phyloP scores from a whole-genome alignment of 192 early-diverging fungal genomes.

The Coemansia aciculifera region DNA sequence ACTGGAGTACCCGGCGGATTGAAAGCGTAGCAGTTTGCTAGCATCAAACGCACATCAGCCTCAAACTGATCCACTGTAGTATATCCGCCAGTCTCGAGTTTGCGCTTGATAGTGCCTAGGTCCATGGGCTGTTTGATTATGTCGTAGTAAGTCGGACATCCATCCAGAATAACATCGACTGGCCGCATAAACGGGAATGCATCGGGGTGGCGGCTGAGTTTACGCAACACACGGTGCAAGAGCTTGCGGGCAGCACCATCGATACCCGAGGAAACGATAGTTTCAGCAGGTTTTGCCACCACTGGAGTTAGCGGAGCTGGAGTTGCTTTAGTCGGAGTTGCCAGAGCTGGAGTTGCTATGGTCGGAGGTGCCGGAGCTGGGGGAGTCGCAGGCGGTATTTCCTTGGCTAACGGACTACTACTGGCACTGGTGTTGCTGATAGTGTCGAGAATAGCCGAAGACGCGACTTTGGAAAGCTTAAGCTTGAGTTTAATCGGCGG shows the following conservation, averaged over 20 bases:
- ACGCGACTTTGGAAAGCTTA: conserved; percentile 27
- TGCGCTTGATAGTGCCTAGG: conserved; percentile 57
- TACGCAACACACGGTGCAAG: conserved; percentile 45
- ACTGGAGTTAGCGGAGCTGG: background rate
- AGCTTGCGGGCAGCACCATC: conserved; percentile 17
- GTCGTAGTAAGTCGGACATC: conserved; percentile 64
- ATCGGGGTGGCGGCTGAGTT: conserved; percentile 51
- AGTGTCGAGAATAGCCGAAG: conserved; percentile 16
- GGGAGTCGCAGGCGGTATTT: background rate
- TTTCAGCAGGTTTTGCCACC: background rate
- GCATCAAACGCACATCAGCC: conserved; percentile 61
- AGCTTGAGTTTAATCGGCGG: conserved; percentile 48
- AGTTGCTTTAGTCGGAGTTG: background rate
- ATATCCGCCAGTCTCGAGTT: conserved; percentile 52
- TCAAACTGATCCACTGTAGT: conserved; percentile 38
- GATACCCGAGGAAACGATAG: background rate
- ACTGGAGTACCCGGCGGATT: conserved; percentile 73
- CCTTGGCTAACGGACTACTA: conserved; percentile 15
- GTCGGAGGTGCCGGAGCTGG: background rate
- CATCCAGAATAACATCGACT: conserved; percentile 63
- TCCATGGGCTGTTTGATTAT: conserved; percentile 73
- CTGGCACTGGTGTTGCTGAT: conserved; percentile 4
- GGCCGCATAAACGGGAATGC: conserved; percentile 63
- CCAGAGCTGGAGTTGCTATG: background rate
- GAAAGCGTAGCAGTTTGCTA: conserved; percentile 66